A percentile compares a stretch with the other conserved stretches of the same genome.
These are phyloP conservation scores for Luffa acutangula DNA, from an alignment of 306 rosid genomes.

Conservation along the genomic window DNA sequence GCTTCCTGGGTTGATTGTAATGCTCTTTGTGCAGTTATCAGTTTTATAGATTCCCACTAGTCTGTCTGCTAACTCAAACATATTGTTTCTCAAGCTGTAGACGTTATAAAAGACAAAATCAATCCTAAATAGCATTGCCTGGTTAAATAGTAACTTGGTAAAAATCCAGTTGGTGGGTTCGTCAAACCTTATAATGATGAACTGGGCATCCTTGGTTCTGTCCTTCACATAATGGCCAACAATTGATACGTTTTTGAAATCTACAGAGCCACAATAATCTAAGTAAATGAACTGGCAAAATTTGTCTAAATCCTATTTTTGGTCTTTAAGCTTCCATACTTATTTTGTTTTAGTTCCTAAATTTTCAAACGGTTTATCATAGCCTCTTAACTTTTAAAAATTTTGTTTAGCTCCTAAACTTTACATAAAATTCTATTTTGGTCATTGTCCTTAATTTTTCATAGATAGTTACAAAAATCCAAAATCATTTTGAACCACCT, in stretches of 20 bases:
- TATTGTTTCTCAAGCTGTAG: constrained; percentile 82
- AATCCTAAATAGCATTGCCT: constrained; percentile 2
- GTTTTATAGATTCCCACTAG: constrained; percentile 91
- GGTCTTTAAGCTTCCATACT: too few species aligned
- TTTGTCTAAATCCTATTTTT: too few species aligned
- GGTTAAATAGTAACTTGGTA: background rate
- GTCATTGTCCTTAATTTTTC: too few species aligned
- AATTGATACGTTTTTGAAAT: constrained; percentile 90
- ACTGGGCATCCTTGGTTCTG: constrained; percentile 84
- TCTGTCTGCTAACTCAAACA: constrained; percentile 96
- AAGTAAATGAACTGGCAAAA: background rate
- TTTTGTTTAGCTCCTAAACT: too few species aligned
- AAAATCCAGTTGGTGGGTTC: background rate
- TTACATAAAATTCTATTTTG: too few species aligned
- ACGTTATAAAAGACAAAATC: background rate
- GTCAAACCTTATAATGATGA: constrained; percentile 75
- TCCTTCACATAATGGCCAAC: constrained; percentile 95
- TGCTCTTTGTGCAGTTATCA: constrained; percentile 92
- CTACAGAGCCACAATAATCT: constrained; percentile 26
- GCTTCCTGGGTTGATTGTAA: constrained; percentile 71
- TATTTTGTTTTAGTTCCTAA: too few species aligned
- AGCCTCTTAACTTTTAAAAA: too few species aligned
- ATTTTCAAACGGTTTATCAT: too few species aligned
- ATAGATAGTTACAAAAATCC: too few species aligned
- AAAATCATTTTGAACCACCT: too few species aligned